Evolutionary conservation across 345 rosid genomes (phyloP).

Genomic region (Geranium brycei): DNA sequence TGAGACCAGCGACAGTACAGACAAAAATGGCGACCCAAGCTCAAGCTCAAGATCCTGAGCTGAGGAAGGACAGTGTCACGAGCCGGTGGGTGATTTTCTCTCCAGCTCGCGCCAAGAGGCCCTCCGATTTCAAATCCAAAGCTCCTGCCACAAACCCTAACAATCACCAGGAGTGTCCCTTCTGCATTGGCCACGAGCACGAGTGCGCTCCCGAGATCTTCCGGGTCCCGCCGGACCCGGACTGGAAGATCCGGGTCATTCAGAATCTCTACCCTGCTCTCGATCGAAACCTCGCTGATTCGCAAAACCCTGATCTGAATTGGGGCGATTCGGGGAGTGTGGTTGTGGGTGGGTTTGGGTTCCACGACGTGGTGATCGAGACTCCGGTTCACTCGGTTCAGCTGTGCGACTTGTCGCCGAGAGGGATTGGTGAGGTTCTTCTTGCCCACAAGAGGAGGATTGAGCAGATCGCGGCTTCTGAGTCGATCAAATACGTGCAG

Average conservation of each 20-base stretch:
- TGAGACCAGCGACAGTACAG: not conserved
- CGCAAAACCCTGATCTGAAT: slow-evolving; percentile 11
- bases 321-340: slow-evolving; percentile 11
- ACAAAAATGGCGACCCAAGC: slow-evolving; percentile 3
- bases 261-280: slow-evolving; percentile 80
- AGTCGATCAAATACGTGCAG: slow-evolving; percentile 61
- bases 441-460: slow-evolving; percentile 61
- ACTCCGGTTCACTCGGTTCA: slow-evolving; percentile 57
- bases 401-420: slow-evolving; percentile 38
- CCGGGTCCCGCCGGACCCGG: slow-evolving; percentile 43
- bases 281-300: slow-evolving; percentile 28
- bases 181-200: slow-evolving; percentile 75
- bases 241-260: slow-evolving; percentile 71
- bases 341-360: slow-evolving; percentile 46
- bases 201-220: slow-evolving; percentile 80
- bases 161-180: slow-evolving; percentile 37
- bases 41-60: slow-evolving; percentile 43
- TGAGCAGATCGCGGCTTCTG: slow-evolving; percentile 35
- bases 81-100: slow-evolving; percentile 74
- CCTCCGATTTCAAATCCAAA: slow-evolving; percentile 69
- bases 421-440: slow-evolving; percentile 51
- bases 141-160: slow-evolving; percentile 25
- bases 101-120: slow-evolving; percentile 62
- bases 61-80: slow-evolving; percentile 45
- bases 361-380: slow-evolving; percentile 85